Evolutionary conservation across 225 moss, liverwort and hornwort species (phyloP).

Genomic region (Pleurozium schreberi): DNA sequence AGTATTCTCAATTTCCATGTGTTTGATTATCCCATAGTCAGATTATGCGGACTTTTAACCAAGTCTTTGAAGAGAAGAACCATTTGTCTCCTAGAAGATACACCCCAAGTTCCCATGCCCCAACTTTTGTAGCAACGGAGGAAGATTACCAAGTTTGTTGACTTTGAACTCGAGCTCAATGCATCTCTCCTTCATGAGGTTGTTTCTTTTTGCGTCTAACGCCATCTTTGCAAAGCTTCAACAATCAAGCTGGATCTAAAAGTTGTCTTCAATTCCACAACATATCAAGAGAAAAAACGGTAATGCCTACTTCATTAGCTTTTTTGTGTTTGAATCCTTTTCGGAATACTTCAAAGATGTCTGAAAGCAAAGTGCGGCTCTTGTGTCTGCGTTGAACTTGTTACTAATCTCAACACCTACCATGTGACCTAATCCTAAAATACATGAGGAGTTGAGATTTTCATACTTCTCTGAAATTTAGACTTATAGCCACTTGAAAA

Average conservation of each 20-base stretch:
- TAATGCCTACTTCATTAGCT: background rate
- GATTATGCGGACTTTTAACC: background rate
- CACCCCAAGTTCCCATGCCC: background rate
- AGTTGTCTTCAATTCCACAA: background rate
- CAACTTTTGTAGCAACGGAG: background rate
- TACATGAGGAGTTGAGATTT: too few relatives aligned
- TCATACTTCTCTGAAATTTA: too few relatives aligned
- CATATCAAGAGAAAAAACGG: background rate
- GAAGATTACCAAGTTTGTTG: conserved; percentile 38
- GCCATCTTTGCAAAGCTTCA: conserved; percentile 13
- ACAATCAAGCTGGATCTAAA: background rate
- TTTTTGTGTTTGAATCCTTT: background rate
- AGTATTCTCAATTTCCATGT: background rate
- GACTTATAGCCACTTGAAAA: too few relatives aligned
- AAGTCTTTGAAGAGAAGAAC: background rate
- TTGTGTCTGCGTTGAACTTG: background rate
- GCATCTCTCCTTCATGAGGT: conserved; percentile 19
- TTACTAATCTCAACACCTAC: background rate
- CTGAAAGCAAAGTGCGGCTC: background rate
- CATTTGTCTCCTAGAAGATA: background rate
- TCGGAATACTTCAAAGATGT: background rate
- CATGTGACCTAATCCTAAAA: background rate
- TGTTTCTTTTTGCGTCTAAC: conserved; percentile 8
- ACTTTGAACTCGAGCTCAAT: conserved; percentile 39
- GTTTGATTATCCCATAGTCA: background rate